A percentile compares a stretch with the other conserved stretches of the same genome.
phyloP scores from a whole-genome alignment of 1,284 basidiomycete genomes.

The Ustilago crameri region DNA sequence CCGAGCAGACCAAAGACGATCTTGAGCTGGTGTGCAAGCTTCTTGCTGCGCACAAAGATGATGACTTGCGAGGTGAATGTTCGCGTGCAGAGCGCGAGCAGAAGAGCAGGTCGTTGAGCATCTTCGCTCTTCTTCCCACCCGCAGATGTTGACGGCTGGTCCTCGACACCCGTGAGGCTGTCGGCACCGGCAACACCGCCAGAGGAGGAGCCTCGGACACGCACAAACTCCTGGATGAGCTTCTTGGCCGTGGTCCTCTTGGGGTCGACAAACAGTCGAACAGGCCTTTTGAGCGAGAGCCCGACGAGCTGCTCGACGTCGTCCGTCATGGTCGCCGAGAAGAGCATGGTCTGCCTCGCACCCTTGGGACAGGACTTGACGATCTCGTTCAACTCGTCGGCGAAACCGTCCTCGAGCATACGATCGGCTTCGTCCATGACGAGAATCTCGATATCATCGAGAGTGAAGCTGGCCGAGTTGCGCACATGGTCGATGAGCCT shows the following conservation, averaged over 20 bases:
- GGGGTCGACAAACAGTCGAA: slow-evolving; percentile 90
- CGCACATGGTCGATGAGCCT: slow-evolving; percentile 95
- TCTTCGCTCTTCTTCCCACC: slow-evolving; percentile 74
- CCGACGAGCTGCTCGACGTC: slow-evolving; percentile 92
- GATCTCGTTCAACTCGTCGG: slow-evolving; percentile 93
- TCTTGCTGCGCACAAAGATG: slow-evolving; percentile 98
- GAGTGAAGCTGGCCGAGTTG: slow-evolving; percentile 91
- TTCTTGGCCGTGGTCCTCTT: slow-evolving; percentile 87
- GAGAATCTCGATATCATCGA: slow-evolving; percentile 95
- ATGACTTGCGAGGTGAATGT: slow-evolving; percentile 90
- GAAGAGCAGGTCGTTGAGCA: slow-evolving; percentile 91
- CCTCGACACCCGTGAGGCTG: slow-evolving; percentile 80
- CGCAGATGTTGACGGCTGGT: slow-evolving; percentile 71
- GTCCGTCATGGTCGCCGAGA: slow-evolving; percentile 99
- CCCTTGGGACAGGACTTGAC: slow-evolving; percentile 83
- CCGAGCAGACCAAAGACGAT: slow-evolving; percentile 89
- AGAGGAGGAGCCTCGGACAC: slow-evolving; percentile 49
- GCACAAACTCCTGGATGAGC: slow-evolving; percentile 88
- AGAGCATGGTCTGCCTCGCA: slow-evolving; percentile 75
- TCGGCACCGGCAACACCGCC: slow-evolving; percentile 69
- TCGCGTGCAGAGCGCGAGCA: slow-evolving; percentile 91
- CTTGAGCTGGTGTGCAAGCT: slow-evolving; percentile 95
- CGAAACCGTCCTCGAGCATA: slow-evolving; percentile 98
- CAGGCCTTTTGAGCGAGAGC: slow-evolving; percentile 85
- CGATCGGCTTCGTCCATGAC: slow-evolving; percentile 99